Base-by-base conservation (phyloP, 1,284 basidiomycete species). In the Bjerkandera adusta region DNA sequence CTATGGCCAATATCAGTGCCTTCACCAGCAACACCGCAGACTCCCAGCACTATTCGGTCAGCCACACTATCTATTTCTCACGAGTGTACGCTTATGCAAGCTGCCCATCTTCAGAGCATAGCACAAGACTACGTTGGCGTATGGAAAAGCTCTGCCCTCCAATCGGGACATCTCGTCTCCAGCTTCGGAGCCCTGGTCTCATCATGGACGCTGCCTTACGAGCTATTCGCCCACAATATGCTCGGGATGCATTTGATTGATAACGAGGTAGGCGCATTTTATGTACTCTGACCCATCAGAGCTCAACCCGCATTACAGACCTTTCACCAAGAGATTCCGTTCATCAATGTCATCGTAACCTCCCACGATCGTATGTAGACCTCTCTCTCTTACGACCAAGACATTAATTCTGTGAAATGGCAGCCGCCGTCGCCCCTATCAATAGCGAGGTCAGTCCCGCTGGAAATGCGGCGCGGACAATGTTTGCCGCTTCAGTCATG, bases 151-250 rank as follows among this genome's bases (percentile, higher is more conserved):
- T 34, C 57, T 1, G 56, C 81, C 0, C 65, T 67, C 4, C 72
- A 79, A 0, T 45, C 53, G 1, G 47, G 50, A 8, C 58, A 79
- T 54, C 18, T 64, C 5, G 44, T 57, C 43, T 47, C 47, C 36
- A 69, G 60, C 10, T 81, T 79, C 47, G 73, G 71, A 13, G 63
- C 73, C 45, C n/a, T n/a, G n/a, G 57, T 55, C 51, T 73, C 33
- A 4, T 51, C 72, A 63, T 84, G 81, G 79, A 76, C 79, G 5
- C 58, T 82, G 34, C 65, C 78, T 16, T 86, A 88, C 64, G 85
- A 86, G 61, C 59, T 87, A 11, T 84, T 72, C 48, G 79, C 73
- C 3, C 83, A 86, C 61, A 79, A 74, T 54, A 63, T 86, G 21
- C 68, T 87, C 6, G 50, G 51, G 10, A 49, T 50, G 10, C 22